Evolutionary conservation across 108 stramenopile genomes (phyloP).

Genomic region (Pseudonitzschia multiseries): DNA sequence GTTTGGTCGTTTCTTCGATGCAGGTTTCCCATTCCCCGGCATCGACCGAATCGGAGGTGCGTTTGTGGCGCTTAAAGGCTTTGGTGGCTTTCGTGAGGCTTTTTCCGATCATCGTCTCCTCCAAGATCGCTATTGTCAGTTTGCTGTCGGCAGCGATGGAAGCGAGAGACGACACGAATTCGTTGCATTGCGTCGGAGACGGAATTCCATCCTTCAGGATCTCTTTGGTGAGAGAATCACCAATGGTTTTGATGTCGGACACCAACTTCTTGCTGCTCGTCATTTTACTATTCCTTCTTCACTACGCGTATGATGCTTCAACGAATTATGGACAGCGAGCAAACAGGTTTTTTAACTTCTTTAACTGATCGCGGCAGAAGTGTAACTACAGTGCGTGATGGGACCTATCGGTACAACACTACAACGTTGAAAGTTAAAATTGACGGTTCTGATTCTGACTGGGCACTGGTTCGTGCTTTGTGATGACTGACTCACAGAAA

Average conservation of each 20-base stretch:
- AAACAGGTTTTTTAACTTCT: too few relatives aligned
- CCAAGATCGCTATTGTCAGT: conserved; percentile 16
- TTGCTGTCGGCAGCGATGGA: not conserved
- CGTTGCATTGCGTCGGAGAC: not conserved
- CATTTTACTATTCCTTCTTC: not conserved
- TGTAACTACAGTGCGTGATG: too few relatives aligned
- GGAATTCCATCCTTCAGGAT: not conserved
- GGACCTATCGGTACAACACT: too few relatives aligned
- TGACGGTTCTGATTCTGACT: too few relatives aligned
- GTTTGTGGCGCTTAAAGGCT: conserved; percentile 51
- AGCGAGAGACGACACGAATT: not conserved
- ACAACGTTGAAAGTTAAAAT: too few relatives aligned
- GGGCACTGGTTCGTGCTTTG: too few relatives aligned
- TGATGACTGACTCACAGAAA: too few relatives aligned
- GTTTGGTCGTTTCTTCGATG: conserved; percentile 21
- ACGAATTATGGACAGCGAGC: too few relatives aligned
- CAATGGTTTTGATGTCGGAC: not conserved
- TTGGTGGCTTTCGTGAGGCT: not conserved
- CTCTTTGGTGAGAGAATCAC: not conserved
- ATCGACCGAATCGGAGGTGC: conserved; percentile 29
- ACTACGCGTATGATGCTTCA: too few relatives aligned
- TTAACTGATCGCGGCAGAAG: too few relatives aligned
- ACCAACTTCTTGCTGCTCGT: not conserved
- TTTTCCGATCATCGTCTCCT: conserved; percentile 55
- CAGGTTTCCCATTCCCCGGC: conserved; percentile 37